These are phyloP conservation scores for Aphanomyces astaci DNA, from an alignment of 352 stramenopile species.

Conservation along the genomic window DNA sequence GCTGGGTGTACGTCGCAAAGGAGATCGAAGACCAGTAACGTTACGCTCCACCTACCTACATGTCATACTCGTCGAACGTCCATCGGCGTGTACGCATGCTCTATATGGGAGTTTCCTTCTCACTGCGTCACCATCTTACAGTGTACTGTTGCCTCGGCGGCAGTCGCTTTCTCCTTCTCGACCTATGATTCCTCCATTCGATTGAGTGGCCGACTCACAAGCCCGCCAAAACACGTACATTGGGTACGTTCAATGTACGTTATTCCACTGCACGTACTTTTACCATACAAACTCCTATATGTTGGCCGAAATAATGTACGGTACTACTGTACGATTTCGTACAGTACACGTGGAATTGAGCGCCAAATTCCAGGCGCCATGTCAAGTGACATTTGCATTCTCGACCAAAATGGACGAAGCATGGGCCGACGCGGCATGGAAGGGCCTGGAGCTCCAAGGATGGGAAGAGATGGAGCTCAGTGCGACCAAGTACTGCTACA, in stretches of 20 bases:
- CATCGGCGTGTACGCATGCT: no score
- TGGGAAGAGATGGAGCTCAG: conserved; percentile 9
- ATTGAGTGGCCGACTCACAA: background rate
- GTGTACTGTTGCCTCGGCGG: no score
- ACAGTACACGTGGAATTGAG: conserved; percentile 4
- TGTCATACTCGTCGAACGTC: no score
- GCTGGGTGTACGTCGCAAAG: no score
- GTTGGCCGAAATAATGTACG: background rate
- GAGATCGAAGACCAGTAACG: no score
- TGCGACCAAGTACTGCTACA: background rate
- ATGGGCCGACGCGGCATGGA: background rate
- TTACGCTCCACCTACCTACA: no score
- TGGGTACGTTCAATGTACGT: background rate
- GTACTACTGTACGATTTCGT: background rate
- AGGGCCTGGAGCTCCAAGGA: background rate
- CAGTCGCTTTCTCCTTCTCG: background rate
- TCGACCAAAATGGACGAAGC: background rate
- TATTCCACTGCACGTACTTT: background rate
- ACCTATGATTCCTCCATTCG: background rate
- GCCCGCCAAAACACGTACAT: background rate
- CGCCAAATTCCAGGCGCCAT: background rate
- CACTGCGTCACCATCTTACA: no score
- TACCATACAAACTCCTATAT: background rate
- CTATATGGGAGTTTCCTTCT: no score
- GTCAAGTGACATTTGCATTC: background rate